These are phyloP conservation scores for Sungouiella thailandica DNA, from an alignment of 805 yeast genomes.

Conservation along the genomic window DNA sequence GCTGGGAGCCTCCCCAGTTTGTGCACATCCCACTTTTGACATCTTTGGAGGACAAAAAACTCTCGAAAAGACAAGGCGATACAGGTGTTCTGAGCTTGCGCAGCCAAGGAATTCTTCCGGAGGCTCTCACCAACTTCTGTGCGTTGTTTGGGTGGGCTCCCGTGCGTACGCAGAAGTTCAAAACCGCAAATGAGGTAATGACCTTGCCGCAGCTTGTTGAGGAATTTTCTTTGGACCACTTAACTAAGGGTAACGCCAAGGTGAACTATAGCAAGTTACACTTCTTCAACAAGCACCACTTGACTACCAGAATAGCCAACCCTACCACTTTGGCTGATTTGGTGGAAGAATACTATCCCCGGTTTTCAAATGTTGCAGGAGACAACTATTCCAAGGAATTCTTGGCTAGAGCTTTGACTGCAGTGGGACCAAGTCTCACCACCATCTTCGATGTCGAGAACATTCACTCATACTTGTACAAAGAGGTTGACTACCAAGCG, in stretches of 20 bases:
- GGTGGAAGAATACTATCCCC: slow-evolving; percentile 26
- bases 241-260: slow-evolving; percentile 92
- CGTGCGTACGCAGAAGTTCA: slow-evolving; percentile 46
- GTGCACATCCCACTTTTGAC: slow-evolving; percentile 90
- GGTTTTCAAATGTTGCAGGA: slow-evolving; percentile 10
- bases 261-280: slow-evolving; percentile 74
- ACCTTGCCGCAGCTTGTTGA: slow-evolving; percentile 46
- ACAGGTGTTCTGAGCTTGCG: slow-evolving; percentile 59
- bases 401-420: slow-evolving; percentile 35
- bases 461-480: slow-evolving; percentile 47
- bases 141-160: slow-evolving; percentile 97
- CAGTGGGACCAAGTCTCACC: slow-evolving; percentile 46
- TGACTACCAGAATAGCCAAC: slow-evolving; percentile 40
- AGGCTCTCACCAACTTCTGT: slow-evolving; percentile 80
- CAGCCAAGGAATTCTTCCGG: slow-evolving; percentile 68
- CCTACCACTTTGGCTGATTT: slow-evolving; percentile 31
- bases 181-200: slow-evolving; percentile 48
- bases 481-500: slow-evolving; percentile 27
- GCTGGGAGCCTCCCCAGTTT: slow-evolving; percentile 77
- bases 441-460: slow-evolving; percentile 48
- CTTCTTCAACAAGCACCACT: slow-evolving; percentile 72
- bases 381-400: slow-evolving; percentile 22
- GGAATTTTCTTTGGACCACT: slow-evolving; percentile 58
- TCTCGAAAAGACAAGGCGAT: slow-evolving; percentile 84
- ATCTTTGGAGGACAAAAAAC: slow-evolving; percentile 63